These are phyloP conservation scores for Golubevia sp. DNA, from an alignment of 1,284 basidiomycete species.

Conservation along the genomic window DNA sequence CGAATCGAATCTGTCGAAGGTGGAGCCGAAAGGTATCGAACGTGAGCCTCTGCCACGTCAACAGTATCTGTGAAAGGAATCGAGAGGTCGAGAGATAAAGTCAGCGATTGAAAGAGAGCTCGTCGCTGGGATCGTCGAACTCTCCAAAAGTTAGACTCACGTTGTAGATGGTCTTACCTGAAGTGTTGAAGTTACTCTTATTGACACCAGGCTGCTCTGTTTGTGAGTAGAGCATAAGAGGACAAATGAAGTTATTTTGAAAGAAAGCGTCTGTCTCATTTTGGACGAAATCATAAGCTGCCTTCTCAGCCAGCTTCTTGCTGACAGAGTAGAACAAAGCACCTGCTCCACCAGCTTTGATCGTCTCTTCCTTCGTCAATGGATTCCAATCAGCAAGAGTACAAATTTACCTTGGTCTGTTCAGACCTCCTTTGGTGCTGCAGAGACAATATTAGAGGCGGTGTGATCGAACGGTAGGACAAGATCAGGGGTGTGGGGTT, in stretches of 20 bases:
- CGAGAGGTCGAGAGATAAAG: slow-evolving; percentile 17
- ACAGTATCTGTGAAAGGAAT: slow-evolving; percentile 44
- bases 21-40: slow-evolving; percentile 17
- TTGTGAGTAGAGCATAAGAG: slow-evolving; percentile 49
- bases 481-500: too few relatives aligned
- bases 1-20: slow-evolving; percentile 17
- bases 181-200: slow-evolving; percentile 42
- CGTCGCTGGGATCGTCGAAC: too few relatives aligned
- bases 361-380: slow-evolving; percentile 29
- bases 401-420: slow-evolving; percentile 39
- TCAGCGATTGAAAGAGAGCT: too few relatives aligned
- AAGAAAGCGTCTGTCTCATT: too few relatives aligned
- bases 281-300: slow-evolving; percentile 39
- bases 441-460: neutral
- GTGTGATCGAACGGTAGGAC: too few relatives aligned
- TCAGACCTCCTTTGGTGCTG: slow-evolving; percentile 31
- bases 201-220: slow-evolving; percentile 33
- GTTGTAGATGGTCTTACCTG: slow-evolving; percentile 36
- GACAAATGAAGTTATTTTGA: slow-evolving; percentile 40
- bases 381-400: slow-evolving; percentile 45
- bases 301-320: slow-evolving; percentile 50
- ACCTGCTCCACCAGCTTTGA: slow-evolving; percentile 29
- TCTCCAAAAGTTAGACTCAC: slow-evolving; percentile 3
- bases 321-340: slow-evolving; percentile 38
- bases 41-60: slow-evolving; percentile 47